Evolutionary conservation across 2,329 filamentous ascomycete genomes (phyloP).

Genomic region (Capronia americana): DNA sequence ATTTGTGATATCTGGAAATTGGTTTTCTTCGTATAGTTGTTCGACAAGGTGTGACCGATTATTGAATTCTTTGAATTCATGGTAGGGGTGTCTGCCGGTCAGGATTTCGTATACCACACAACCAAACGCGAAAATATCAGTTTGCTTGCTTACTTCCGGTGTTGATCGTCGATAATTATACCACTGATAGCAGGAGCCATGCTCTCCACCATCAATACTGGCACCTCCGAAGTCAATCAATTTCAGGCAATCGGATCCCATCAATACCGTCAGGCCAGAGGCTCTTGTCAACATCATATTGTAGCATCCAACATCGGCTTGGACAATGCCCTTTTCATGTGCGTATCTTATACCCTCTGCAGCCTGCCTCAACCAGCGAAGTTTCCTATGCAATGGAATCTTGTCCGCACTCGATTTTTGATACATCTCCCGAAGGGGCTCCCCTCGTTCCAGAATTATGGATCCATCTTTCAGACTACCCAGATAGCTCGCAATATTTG

Average conservation of each 20-base stretch:
- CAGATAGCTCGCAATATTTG: constrained; percentile 19
- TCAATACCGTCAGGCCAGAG: too few species aligned
- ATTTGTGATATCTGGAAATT: constrained; percentile 21
- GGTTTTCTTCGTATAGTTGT: constrained; percentile 12
- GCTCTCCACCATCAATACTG: constrained; percentile 19
- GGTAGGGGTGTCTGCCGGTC: constrained; percentile 24
- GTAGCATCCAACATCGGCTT: constrained; percentile 29
- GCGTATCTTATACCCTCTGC: constrained; percentile 22
- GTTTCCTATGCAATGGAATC: constrained; percentile 19
- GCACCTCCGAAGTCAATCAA: constrained; percentile 24
- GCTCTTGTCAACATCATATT: constrained; percentile 29
- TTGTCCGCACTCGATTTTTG: constrained; percentile 2
- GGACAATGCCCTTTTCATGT: constrained; percentile 25
- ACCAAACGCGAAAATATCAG: constrained; percentile 19
- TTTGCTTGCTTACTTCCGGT: not conserved
- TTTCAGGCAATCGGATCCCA: constrained; percentile 10
- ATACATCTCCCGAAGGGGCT: constrained; percentile 15
- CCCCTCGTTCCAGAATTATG: constrained; percentile 21
- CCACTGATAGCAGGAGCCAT: constrained; percentile 27
- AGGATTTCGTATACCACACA: constrained; percentile 10
- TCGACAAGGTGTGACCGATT: not conserved
- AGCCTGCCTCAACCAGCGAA: constrained; percentile 23
- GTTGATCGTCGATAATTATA: constrained; percentile 28
- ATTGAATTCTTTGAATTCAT: constrained; percentile 15
- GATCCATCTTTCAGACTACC: constrained; percentile 16